These are phyloP conservation scores for Vaccinium macrocarpon DNA, from an alignment of 148 eudicot genomes.

Conservation along the genomic window DNA sequence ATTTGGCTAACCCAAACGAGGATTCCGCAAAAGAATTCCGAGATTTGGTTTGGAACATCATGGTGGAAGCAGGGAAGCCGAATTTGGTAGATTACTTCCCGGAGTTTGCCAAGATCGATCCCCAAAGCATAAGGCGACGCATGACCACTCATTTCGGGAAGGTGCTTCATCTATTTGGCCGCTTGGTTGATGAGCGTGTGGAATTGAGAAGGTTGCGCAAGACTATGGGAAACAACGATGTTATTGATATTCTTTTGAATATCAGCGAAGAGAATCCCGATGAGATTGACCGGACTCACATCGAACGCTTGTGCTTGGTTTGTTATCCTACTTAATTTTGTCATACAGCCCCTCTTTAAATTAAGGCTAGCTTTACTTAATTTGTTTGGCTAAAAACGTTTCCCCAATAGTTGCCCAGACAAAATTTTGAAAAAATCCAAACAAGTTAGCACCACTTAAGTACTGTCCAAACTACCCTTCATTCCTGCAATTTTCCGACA, in stretches of 20 bases:
- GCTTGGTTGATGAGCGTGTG: conserved; percentile 13
- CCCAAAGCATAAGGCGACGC: conserved; percentile 21
- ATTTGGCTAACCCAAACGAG: conserved; percentile 17
- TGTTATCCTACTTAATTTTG: neutral
- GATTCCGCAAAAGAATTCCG: conserved; percentile 13
- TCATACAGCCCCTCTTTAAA: neutral
- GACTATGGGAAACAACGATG: conserved; percentile 10
- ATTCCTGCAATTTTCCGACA: too few relatives aligned
- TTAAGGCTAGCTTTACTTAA: too few relatives aligned
- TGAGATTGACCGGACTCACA: conserved; percentile 19
- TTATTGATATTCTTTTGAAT: conserved; percentile 22
- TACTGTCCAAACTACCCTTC: too few relatives aligned
- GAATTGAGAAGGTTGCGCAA: conserved; percentile 12
- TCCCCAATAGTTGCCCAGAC: too few relatives aligned
- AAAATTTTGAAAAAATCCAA: too few relatives aligned
- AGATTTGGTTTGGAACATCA: conserved; percentile 6
- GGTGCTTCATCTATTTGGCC: conserved; percentile 11
- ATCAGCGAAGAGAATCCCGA: conserved; percentile 10
- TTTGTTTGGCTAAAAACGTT: too few relatives aligned
- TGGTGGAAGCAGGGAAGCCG: conserved; percentile 20
- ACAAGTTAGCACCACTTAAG: too few relatives aligned
- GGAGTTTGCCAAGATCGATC: conserved; percentile 17
- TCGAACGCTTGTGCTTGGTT: conserved; percentile 23
- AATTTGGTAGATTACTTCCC: conserved; percentile 26
- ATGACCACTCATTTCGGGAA: conserved; percentile 5